A percentile compares a stretch with the other conserved stretches of the same genome.
Conservation (phyloP, 1,139 yeast species). For the Suhomyces choctaworum region DNA sequence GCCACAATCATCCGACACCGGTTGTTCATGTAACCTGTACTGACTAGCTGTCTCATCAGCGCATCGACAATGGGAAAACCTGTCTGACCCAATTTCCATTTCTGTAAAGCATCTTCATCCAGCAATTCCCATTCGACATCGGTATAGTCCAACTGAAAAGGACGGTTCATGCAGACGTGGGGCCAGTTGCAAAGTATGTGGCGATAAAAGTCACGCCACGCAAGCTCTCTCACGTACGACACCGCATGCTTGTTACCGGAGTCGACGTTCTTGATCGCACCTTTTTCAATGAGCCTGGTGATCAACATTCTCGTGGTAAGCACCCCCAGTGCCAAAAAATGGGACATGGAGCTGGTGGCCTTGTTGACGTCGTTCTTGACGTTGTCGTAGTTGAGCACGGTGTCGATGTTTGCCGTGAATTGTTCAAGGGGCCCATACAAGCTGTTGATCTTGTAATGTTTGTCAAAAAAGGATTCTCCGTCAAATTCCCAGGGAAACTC, state of each 20-base stretch:
- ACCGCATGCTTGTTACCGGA: slow-evolving; percentile 28
- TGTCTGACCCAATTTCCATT: slow-evolving; percentile 54
- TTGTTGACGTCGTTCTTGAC: slow-evolving; percentile 6
- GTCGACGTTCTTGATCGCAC: slow-evolving; percentile 19
- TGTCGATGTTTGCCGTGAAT: slow-evolving; percentile 18
- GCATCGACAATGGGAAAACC: slow-evolving; percentile 62
- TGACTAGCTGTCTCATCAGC: slow-evolving; percentile 50
- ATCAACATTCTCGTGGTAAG: slow-evolving; percentile 44
- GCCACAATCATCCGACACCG: slow-evolving; percentile 56
- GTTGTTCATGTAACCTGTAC: slow-evolving; percentile 56
- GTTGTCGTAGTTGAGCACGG: slow-evolving; percentile 20
- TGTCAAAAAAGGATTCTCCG: slow-evolving; percentile 16
- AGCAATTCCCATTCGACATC: slow-evolving; percentile 45
- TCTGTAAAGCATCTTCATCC: slow-evolving; percentile 32
- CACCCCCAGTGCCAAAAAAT: slow-evolving; percentile 48
- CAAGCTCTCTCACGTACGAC: slow-evolving; percentile 46
- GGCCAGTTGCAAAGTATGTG: slow-evolving; percentile 54
- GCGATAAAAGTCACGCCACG: slow-evolving; percentile 59
- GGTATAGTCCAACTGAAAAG: slow-evolving; percentile 44
- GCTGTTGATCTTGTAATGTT: slow-evolving; percentile 33
- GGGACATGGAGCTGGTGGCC: slow-evolving; percentile 30
- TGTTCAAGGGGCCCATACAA: slow-evolving; percentile 37
- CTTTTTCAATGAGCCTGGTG: slow-evolving; percentile 16
- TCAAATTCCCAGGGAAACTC: slow-evolving; percentile 10
- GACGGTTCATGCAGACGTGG: slow-evolving; percentile 49